phyloP scores from a whole-genome alignment of 2,329 filamentous ascomycete genomes.

The Rutstroemia sp. region DNA sequence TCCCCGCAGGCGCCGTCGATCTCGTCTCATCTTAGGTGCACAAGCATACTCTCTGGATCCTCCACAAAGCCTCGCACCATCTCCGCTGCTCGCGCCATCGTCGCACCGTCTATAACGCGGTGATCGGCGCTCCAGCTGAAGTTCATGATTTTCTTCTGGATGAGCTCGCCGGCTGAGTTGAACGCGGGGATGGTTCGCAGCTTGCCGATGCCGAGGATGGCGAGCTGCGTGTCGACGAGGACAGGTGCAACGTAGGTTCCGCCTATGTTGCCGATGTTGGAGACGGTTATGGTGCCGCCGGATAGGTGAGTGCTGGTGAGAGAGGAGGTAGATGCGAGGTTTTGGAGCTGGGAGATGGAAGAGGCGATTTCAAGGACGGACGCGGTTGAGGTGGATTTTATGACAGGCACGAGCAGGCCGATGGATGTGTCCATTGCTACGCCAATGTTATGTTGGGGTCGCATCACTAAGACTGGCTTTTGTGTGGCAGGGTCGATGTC shows the following conservation, averaged over 20 bases:
- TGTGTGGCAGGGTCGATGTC: constrained; percentile 47
- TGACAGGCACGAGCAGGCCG: constrained; percentile 84
- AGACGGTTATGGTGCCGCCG: constrained; percentile 89
- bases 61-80: constrained; percentile 72
- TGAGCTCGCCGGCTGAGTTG: constrained; percentile 43
- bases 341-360: constrained; percentile 68
- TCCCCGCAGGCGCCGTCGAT: not conserved
- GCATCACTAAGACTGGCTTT: constrained; percentile 71
- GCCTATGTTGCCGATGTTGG: constrained; percentile 92
- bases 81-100: constrained; percentile 85
- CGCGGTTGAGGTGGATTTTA: constrained; percentile 71
- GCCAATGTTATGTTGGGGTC: constrained; percentile 87
- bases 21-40: constrained; percentile 59
- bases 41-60: constrained; percentile 78
- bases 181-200: constrained; percentile 79
- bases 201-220: constrained; percentile 82
- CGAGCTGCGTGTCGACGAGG: constrained; percentile 83
- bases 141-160: constrained; percentile 74
- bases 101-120: constrained; percentile 87
- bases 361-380: constrained; percentile 72
- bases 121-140: constrained; percentile 98
- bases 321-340: constrained; percentile 65
- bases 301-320: constrained; percentile 67
- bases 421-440: constrained; percentile 89
- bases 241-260: constrained; percentile 88